Percentiles rank a stretch among this genome's conserved stretches.
Conservation (phyloP, 2,329 filamentous ascomycete genomes). For the Fusarium acutatum region DNA sequence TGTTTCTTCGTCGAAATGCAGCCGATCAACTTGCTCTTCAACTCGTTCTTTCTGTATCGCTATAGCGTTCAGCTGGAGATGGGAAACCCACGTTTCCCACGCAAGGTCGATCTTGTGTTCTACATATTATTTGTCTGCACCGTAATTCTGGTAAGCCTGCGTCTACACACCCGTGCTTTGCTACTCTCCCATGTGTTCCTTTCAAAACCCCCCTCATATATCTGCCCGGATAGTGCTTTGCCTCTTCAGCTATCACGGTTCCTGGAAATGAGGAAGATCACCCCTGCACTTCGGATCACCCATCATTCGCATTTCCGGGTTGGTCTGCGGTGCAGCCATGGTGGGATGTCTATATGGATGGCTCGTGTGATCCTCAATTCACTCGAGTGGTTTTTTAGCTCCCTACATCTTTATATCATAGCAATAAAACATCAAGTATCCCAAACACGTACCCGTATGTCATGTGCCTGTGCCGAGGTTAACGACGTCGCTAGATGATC, state of each 20-base stretch:
- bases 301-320: constrained; percentile 74
- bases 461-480: constrained; percentile 26
- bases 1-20: constrained; percentile 53
- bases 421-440: constrained; percentile 30
- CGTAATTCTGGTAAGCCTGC: constrained; percentile 78
- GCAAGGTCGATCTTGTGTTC: constrained; percentile 81
- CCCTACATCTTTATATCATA: constrained; percentile 63
- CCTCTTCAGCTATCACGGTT: constrained; percentile 79
- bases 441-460: constrained; percentile 10
- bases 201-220: constrained; percentile 62
- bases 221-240: constrained; percentile 79
- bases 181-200: constrained; percentile 20
- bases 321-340: constrained; percentile 74
- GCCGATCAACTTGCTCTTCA: constrained; percentile 67
- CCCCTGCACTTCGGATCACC: constrained; percentile 69
- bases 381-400: constrained; percentile 66
- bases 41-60: constrained; percentile 79
- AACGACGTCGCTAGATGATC: constrained; percentile 42
- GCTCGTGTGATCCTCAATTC: constrained; percentile 69
- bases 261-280: constrained; percentile 85
- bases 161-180: constrained; percentile 36
- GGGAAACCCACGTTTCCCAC: constrained; percentile 74
- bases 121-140: constrained; percentile 79
- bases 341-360: constrained; percentile 79
- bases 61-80: constrained; percentile 80